A percentile compares a stretch with the other conserved stretches of the same genome.
These are phyloP conservation scores for Chrysoporthe deuterocubensis DNA, from an alignment of 2,329 filamentous ascomycete species.

Conservation along the genomic window DNA sequence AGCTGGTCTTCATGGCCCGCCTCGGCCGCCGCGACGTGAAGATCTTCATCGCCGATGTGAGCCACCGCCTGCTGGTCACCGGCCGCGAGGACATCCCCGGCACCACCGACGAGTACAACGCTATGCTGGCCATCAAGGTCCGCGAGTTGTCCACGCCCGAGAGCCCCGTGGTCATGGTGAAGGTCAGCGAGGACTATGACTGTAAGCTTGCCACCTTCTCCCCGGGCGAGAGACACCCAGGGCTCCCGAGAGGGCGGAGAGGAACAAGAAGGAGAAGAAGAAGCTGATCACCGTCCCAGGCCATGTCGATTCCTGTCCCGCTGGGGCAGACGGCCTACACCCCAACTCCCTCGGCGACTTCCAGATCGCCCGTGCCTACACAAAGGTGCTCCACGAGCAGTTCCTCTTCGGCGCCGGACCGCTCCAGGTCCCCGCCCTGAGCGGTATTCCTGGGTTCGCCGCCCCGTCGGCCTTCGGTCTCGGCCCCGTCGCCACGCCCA, in stretches of 20 bases:
- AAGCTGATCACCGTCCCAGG: constrained; percentile 24
- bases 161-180: constrained; percentile 40
- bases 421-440: constrained; percentile 32
- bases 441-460: constrained; percentile 4
- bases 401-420: constrained; percentile 33
- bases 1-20: constrained; percentile 38
- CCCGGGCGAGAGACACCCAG: neutral
- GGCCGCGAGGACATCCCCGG: constrained; percentile 35
- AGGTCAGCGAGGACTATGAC: constrained; percentile 39
- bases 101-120: constrained; percentile 36
- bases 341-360: constrained; percentile 46
- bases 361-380: constrained; percentile 47
- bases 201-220: constrained; percentile 30
- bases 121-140: constrained; percentile 32
- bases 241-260: neutral
- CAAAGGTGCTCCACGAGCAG: constrained; percentile 34
- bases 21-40: constrained; percentile 35
- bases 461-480: neutral
- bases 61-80: constrained; percentile 32
- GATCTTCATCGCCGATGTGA: constrained; percentile 39
- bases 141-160: constrained; percentile 33
- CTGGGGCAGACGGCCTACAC: constrained; percentile 47
- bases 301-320: constrained; percentile 32
- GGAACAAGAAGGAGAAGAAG: neutral
- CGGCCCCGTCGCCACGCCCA: neutral